Percentiles rank a stretch among this genome's conserved stretches.
These are phyloP conservation scores for Papiliotrema laurentii DNA, from an alignment of 1,284 basidiomycete species.

Conservation along the genomic window DNA sequence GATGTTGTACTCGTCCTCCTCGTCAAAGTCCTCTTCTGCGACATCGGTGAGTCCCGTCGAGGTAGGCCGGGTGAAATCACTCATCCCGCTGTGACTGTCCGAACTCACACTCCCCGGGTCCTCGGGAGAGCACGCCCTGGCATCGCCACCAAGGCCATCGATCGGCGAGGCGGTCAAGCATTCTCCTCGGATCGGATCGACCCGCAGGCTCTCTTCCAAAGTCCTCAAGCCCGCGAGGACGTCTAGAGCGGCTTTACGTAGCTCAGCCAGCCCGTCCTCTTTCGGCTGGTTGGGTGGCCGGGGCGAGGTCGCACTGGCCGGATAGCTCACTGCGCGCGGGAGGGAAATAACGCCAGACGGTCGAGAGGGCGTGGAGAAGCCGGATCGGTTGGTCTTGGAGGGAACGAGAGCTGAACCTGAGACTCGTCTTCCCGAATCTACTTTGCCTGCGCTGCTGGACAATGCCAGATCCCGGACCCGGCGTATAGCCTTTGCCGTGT, in stretches of 20 bases:
- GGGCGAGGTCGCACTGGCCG: neutral
- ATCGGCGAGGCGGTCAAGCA: constrained; percentile 1
- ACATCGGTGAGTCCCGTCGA: constrained; percentile 3
- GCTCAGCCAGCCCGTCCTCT: constrained; percentile 19
- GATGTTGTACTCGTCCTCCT: constrained; percentile 42
- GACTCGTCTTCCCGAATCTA: constrained; percentile 6
- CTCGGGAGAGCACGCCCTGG: neutral
- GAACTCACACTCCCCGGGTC: too few relatives aligned
- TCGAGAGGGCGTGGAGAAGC: constrained; percentile 36
- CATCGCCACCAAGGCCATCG: neutral
- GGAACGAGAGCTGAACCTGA: constrained; percentile 10
- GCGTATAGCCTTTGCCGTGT: constrained; percentile 33
- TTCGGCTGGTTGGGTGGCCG: neutral
- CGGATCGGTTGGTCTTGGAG: constrained; percentile 4
- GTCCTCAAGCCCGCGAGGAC: constrained; percentile 34
- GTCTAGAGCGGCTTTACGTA: constrained; percentile 41
- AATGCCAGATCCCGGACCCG: constrained; percentile 30
- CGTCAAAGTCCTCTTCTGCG: constrained; percentile 19
- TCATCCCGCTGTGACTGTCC: neutral
- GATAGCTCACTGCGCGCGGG: constrained; percentile 21
- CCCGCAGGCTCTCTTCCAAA: constrained; percentile 37
- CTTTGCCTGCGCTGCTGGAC: constrained; percentile 2
- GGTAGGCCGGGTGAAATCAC: constrained; percentile 5
- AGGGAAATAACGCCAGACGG: constrained; percentile 16
- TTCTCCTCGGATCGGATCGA: constrained; percentile 4